These are phyloP conservation scores for Strombidium stylifer DNA, from an alignment of 73 alveolate species.

Conservation along the genomic window DNA sequence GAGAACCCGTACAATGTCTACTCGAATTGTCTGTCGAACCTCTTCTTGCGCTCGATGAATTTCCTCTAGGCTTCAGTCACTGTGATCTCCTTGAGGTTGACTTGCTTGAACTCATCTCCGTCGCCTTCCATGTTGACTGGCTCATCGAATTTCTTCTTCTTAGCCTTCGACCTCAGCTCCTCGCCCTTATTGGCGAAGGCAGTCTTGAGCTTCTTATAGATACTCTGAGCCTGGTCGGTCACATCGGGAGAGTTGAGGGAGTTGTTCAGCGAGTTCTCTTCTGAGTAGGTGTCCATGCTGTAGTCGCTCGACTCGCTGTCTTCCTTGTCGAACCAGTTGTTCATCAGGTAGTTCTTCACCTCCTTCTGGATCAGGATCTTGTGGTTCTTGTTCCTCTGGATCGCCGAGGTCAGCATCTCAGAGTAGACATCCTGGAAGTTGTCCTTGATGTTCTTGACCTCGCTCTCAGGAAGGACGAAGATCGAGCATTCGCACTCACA, in stretches of 20 bases:
- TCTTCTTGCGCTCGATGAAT: neutral
- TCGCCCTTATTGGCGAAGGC: slow-evolving; percentile 7
- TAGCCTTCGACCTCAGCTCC: too few species aligned
- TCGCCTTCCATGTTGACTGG: neutral
- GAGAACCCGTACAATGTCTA: too few species aligned
- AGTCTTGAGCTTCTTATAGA: neutral
- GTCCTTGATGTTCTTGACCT: slow-evolving; percentile 6
- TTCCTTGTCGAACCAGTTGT: slow-evolving; percentile 8
- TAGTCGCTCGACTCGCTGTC: neutral
- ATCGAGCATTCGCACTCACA: slow-evolving; percentile 40
- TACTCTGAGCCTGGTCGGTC: too few species aligned
- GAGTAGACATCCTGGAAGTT: slow-evolving; percentile 6
- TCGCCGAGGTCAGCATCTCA: slow-evolving; percentile 37
- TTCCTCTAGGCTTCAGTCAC: neutral
- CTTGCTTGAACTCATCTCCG: neutral
- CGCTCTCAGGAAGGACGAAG: slow-evolving; percentile 26
- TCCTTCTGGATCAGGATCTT: slow-evolving; percentile 31
- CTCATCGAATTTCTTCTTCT: slow-evolving; percentile 41
- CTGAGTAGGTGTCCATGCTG: too few species aligned
- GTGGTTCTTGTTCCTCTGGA: slow-evolving; percentile 35
- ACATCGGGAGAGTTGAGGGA: too few species aligned
- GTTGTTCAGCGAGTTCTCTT: too few species aligned
- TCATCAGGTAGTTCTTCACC: slow-evolving; percentile 28
- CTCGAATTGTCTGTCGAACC: slow-evolving; percentile 2
- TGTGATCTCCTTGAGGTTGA: slow-evolving; percentile 15